Evolutionary conservation across 108 stramenopile species (phyloP).

Genomic region (Cafeteria roenbergensis): DNA sequence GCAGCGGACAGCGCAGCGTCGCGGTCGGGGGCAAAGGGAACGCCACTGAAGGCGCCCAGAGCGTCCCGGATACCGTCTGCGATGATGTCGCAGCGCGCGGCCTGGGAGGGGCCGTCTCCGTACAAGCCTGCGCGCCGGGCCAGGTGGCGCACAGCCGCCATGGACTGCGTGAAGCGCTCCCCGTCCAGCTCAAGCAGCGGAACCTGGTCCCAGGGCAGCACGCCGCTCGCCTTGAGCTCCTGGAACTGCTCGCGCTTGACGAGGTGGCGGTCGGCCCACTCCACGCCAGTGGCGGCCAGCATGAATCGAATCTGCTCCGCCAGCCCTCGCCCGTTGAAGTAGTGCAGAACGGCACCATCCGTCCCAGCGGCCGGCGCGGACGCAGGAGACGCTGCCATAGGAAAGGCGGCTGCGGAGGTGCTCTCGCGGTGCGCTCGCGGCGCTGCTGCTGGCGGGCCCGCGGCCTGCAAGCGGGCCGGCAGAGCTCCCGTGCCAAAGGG

Average conservation of each 20-base stretch:
- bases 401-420: no score
- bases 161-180: background rate
- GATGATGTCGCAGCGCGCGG: background rate
- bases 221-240: background rate
- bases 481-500: no score
- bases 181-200: background rate
- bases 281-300: background rate
- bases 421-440: no score
- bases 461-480: no score
- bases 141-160: background rate
- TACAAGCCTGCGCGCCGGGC: background rate
- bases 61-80: background rate
- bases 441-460: no score
- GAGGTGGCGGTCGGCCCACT: background rate
- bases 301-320: background rate
- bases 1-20: background rate
- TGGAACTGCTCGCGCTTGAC: background rate
- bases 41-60: background rate
- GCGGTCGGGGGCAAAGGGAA: background rate
- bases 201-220: background rate
- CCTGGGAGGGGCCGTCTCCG: background rate
- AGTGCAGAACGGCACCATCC: no score
- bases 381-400: no score
- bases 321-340: background rate
- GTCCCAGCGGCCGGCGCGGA: no score